Conservation (phyloP, 805 yeast species). For the Brettanomyces anomalus region DNA sequence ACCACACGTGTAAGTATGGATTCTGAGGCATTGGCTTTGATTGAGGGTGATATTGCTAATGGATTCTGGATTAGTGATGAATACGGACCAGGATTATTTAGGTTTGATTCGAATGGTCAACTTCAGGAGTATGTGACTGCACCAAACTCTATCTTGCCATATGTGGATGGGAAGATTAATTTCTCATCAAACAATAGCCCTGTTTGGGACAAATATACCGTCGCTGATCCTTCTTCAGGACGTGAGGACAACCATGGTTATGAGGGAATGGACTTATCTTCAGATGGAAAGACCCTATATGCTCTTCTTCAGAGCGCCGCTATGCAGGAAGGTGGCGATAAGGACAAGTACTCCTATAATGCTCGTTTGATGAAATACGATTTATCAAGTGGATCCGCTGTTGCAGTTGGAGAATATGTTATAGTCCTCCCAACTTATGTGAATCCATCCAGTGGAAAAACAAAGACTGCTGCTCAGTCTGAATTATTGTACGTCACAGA, state of each 20-base stretch:
- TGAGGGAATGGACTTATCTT: constrained; percentile 23
- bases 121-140: constrained; percentile 21
- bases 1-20: constrained; percentile 24
- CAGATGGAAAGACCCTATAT: constrained; percentile 22
- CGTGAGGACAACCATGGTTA: constrained; percentile 25
- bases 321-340: constrained; percentile 24
- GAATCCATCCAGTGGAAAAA: constrained; percentile 16
- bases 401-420: constrained; percentile 21
- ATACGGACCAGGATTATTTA: constrained; percentile 25
- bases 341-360: constrained; percentile 15
- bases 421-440: constrained; percentile 20
- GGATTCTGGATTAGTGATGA: constrained; percentile 28
- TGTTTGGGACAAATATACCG: constrained; percentile 15
- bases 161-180: constrained; percentile 13
- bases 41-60: constrained; percentile 21
- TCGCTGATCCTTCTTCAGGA: constrained; percentile 19
- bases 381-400: constrained; percentile 11
- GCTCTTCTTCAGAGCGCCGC: constrained; percentile 23
- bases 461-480: constrained; percentile 24
- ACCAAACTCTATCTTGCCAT: constrained; percentile 23
- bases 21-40: constrained; percentile 20
- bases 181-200: constrained; percentile 23
- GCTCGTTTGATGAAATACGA: constrained; percentile 23
- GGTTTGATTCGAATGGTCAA: constrained; percentile 19
- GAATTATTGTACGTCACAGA: constrained; percentile 22